Evolutionary conservation across 768 basidiomycete species (phyloP).

Genomic region (Artomyces pyxidatus): DNA sequence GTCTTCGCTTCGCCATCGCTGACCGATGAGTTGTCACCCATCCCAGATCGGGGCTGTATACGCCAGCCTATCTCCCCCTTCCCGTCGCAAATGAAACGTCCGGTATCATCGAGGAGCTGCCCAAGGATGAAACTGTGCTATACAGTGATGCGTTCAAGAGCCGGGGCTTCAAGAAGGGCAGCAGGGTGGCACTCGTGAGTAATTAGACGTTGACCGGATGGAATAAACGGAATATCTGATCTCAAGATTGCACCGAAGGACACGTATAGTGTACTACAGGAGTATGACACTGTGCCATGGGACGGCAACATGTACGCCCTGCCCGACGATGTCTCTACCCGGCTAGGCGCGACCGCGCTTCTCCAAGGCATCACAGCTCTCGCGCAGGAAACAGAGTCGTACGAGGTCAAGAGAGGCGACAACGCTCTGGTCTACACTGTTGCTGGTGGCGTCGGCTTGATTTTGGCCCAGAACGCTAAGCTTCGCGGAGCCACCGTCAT

Average conservation of each 20-base stretch:
- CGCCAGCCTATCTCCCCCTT: constrained; percentile 46
- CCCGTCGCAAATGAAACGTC: constrained; percentile 72
- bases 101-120: constrained; percentile 69
- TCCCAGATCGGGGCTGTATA: constrained; percentile 56
- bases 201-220: neutral
- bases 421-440: constrained; percentile 82
- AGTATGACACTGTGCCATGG: constrained; percentile 66
- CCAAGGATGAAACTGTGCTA: constrained; percentile 56
- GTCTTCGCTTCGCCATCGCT: no score
- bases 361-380: constrained; percentile 76
- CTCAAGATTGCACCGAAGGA: constrained; percentile 30
- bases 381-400: constrained; percentile 76
- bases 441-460: constrained; percentile 79
- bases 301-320: constrained; percentile 45
- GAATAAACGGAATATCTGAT: neutral
- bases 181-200: constrained; percentile 62
- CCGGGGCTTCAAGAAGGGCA: constrained; percentile 59
- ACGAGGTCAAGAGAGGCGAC: constrained; percentile 74
- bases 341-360: constrained; percentile 55
- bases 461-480: constrained; percentile 62
- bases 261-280: constrained; percentile 48
- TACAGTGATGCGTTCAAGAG: constrained; percentile 55
- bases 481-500: constrained; percentile 84
- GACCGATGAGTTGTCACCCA: no score
- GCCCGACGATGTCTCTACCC: constrained; percentile 51